Conservation (phyloP, 164 flowering plant genomes). For the Chimonanthus salicifolius region DNA sequence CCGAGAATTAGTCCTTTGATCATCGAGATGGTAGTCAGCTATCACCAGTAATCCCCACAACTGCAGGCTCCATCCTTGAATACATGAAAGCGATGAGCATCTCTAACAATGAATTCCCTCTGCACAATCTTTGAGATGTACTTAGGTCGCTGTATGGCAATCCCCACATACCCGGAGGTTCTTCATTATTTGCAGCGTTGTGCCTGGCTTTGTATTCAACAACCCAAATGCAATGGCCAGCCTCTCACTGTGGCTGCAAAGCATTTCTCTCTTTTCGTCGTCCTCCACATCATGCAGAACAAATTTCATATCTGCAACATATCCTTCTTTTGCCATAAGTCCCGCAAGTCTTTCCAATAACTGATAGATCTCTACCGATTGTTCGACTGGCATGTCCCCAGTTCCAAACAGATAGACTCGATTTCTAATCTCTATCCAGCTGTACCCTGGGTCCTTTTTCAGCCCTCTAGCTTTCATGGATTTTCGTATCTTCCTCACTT, state of each 20-base stretch:
- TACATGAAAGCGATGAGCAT: constrained; percentile 45
- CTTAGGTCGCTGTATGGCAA: constrained; percentile 42
- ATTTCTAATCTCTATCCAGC: constrained; percentile 40
- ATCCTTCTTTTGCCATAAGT: constrained; percentile 43
- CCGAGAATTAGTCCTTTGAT: too few relatives aligned
- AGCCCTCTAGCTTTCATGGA: constrained; percentile 32
- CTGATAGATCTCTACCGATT: constrained; percentile 22
- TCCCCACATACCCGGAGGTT: constrained; percentile 45
- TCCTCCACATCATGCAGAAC: constrained; percentile 43
- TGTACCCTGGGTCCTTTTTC: constrained; percentile 37
- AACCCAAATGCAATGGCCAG: constrained; percentile 46
- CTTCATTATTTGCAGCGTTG: constrained; percentile 39
- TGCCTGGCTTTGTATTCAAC: constrained; percentile 34
- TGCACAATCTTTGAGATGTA: constrained; percentile 33
- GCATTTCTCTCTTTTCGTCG: constrained; percentile 37
- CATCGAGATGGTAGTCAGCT: not conserved
- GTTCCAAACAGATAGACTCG: constrained; percentile 31
- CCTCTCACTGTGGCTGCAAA: constrained; percentile 46
- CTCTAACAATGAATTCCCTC: constrained; percentile 39
- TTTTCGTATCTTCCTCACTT: constrained; percentile 27
- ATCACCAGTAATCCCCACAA: constrained; percentile 47
- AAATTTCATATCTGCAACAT: constrained; percentile 30
- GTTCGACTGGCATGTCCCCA: constrained; percentile 22
- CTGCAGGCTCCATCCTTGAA: constrained; percentile 39
- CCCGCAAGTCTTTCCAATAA: constrained; percentile 22